phyloP scores from a whole-genome alignment of 2,329 filamentous ascomycete species.

The Aureobasidium sp. region DNA sequence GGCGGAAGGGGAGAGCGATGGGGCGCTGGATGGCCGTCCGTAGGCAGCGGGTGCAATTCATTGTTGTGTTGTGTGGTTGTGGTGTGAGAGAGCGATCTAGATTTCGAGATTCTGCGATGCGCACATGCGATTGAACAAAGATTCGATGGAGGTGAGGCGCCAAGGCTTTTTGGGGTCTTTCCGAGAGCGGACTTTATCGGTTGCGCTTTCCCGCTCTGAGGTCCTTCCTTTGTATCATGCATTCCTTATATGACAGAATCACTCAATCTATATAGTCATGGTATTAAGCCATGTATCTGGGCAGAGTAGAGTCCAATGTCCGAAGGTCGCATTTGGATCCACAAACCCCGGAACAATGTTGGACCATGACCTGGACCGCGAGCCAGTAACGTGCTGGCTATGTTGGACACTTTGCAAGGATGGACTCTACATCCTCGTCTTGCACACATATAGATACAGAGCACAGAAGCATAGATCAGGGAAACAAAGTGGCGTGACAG shows the following conservation, averaged over 20 bases:
- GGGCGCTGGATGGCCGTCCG: slow-evolving; percentile 23
- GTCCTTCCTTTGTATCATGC: no score
- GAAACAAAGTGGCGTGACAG: background rate
- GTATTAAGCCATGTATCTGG: no score
- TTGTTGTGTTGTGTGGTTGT: slow-evolving; percentile 16
- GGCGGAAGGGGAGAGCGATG: background rate
- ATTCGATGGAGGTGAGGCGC: background rate
- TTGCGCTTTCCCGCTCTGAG: slow-evolving; percentile 11
- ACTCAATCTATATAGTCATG: no score
- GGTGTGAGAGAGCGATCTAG: background rate
- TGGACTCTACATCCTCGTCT: no score
- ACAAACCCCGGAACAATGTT: no score
- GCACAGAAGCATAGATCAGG: background rate
- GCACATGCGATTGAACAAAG: background rate
- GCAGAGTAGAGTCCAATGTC: no score
- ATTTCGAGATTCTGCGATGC: background rate
- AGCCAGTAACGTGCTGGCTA: no score
- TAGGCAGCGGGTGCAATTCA: slow-evolving; percentile 33
- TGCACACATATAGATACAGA: background rate
- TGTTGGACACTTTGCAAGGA: no score
- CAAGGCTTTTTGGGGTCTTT: background rate
- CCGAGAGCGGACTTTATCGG: slow-evolving; percentile 7
- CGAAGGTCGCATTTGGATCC: no score
- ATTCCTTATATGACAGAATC: no score
- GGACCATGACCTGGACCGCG: no score